phyloP scores from a whole-genome alignment of 2,329 filamentous ascomycete species.

The Epichloe sylvatica region DNA sequence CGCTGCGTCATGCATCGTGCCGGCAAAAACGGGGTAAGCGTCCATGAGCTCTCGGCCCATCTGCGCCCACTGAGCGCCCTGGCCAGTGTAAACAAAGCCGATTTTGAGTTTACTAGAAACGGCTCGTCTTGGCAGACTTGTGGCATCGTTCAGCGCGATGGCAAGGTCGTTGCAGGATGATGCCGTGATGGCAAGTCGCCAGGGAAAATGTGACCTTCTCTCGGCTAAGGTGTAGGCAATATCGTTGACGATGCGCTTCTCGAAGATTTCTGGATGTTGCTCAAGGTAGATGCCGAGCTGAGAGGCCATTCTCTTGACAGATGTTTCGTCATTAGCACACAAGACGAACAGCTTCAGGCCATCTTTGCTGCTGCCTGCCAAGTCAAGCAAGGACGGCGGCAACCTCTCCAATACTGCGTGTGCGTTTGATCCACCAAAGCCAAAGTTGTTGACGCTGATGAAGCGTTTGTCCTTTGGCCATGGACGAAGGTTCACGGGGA shows the following conservation, averaged over 20 bases:
- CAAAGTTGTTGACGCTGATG: slow-evolving; percentile 36
- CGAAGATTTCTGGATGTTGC: slow-evolving; percentile 27
- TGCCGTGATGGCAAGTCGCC: slow-evolving; percentile 29
- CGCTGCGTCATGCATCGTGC: slow-evolving; percentile 19
- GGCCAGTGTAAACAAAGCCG: slow-evolving; percentile 26
- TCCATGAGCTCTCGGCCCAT: slow-evolving; percentile 25
- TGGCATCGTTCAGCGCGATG: slow-evolving; percentile 26
- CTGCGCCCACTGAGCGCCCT: slow-evolving; percentile 24
- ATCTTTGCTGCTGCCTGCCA: background rate
- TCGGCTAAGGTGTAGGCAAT: slow-evolving; percentile 35
- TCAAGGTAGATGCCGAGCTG: slow-evolving; percentile 26
- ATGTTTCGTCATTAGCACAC: slow-evolving; percentile 23
- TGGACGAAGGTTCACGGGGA: slow-evolving; percentile 30
- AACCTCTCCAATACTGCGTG: slow-evolving; percentile 24
- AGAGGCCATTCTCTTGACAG: slow-evolving; percentile 16
- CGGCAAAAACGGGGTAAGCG: slow-evolving; percentile 21
- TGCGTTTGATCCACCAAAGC: slow-evolving; percentile 32
- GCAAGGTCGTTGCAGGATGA: slow-evolving; percentile 30
- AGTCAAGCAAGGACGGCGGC: background rate
- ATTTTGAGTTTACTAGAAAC: slow-evolving; percentile 10
- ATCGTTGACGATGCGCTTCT: slow-evolving; percentile 29
- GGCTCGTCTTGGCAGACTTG: background rate
- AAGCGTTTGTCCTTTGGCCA: slow-evolving; percentile 35
- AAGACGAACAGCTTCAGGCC: slow-evolving; percentile 27
- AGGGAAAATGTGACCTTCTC: slow-evolving; percentile 29